These are phyloP conservation scores for Penicillium sp. DNA, from an alignment of 2,329 filamentous ascomycete genomes.

Conservation along the genomic window DNA sequence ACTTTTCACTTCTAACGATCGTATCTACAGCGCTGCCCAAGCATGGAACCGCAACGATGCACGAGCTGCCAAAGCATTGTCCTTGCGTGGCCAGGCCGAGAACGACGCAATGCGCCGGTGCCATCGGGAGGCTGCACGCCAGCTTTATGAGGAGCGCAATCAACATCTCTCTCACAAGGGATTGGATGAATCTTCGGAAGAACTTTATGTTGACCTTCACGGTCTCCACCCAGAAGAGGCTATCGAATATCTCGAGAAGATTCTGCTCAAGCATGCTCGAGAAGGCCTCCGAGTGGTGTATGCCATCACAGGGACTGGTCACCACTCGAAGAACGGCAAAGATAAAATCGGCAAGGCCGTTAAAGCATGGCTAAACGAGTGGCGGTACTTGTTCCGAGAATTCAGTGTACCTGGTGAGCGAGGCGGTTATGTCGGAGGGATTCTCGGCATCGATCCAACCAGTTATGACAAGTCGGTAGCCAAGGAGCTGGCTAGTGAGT, in stretches of 20 bases:
- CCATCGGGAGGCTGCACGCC: constrained; percentile 85
- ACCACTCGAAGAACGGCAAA: constrained; percentile 98
- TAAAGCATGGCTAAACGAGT: constrained; percentile 86
- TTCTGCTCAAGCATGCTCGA: constrained; percentile 76
- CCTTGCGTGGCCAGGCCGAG: constrained; percentile 89
- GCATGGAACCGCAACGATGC: constrained; percentile 99
- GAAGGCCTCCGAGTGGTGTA: constrained; percentile 73
- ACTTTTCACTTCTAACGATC: neutral
- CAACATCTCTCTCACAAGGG: constrained; percentile 54
- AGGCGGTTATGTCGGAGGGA: constrained; percentile 68
- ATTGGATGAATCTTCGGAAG: constrained; percentile 52
- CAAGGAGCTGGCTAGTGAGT: constrained; percentile 25
- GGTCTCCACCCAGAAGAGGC: constrained; percentile 98
- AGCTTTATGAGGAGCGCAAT: constrained; percentile 92
- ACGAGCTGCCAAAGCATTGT: constrained; percentile 89
- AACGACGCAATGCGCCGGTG: constrained; percentile 97
- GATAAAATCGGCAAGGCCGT: constrained; percentile 97
- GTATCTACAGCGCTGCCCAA: constrained; percentile 71
- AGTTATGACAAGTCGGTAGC: constrained; percentile 51
- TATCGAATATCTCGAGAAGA: constrained; percentile 85
- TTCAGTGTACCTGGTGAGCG: constrained; percentile 95
- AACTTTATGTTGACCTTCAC: constrained; percentile 93
- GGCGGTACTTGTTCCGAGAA: constrained; percentile 92
- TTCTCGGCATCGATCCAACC: constrained; percentile 61
- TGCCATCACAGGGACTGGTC: constrained; percentile 92